Conservation (phyloP, 2,329 filamentous ascomycete species). For the Aureobasidium sp. region DNA sequence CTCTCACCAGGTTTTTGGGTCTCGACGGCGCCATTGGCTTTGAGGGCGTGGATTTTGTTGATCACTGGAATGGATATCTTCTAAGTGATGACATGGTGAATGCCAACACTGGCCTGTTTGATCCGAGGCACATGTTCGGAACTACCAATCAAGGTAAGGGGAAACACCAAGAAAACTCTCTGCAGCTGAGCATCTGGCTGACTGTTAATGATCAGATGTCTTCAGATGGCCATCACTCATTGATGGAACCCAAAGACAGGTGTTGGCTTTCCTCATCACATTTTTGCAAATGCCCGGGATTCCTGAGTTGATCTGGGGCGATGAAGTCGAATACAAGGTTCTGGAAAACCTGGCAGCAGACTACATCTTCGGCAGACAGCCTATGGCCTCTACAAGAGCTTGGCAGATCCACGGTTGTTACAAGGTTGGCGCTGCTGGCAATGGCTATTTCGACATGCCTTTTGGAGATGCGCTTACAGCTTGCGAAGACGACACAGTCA, state of each 20-base stretch:
- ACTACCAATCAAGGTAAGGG: conserved; percentile 48
- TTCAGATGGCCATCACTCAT: conserved; percentile 56
- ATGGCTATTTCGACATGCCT: conserved; percentile 48
- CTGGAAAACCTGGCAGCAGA: conserved; percentile 55
- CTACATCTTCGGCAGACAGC: conserved; percentile 57
- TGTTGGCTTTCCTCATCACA: conserved; percentile 52
- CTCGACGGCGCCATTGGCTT: conserved; percentile 51
- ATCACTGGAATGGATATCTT: conserved; percentile 42
- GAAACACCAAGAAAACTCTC: neutral
- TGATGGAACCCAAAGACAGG: conserved; percentile 50
- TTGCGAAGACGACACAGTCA: conserved; percentile 50
- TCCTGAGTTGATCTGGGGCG: conserved; percentile 54
- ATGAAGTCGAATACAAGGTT: conserved; percentile 59
- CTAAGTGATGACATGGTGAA: conserved; percentile 43
- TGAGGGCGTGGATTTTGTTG: conserved; percentile 46
- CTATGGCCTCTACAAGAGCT: conserved; percentile 54
- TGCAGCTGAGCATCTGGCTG: neutral
- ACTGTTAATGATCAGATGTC: conserved; percentile 38
- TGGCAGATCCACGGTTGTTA: conserved; percentile 62
- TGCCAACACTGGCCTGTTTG: conserved; percentile 52
- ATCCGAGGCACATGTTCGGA: conserved; percentile 58
- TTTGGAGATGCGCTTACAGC: conserved; percentile 46
- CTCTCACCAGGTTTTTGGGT: conserved; percentile 53
- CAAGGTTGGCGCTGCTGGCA: conserved; percentile 45
- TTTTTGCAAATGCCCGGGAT: conserved; percentile 55